Percentiles rank a stretch among this genome's conserved stretches.
Evolutionary conservation across 805 yeast genomes (phyloP).

Genomic region (Candida tibetensis): DNA sequence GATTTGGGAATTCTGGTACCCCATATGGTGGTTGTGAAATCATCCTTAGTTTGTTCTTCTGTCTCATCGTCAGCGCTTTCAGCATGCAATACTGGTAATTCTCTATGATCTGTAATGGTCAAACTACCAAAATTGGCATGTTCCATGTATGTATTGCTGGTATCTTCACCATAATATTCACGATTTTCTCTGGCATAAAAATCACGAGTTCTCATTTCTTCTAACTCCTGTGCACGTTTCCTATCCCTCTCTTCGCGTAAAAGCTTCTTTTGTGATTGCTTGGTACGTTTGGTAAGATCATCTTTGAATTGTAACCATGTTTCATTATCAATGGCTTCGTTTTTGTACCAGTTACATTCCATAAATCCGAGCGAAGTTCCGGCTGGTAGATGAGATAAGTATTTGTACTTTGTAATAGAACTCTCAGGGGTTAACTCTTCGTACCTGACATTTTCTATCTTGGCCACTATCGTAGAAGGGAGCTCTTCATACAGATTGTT

Average conservation of each 20-base stretch:
- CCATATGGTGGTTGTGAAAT: conserved; percentile 63
- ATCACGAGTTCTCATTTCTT: conserved; percentile 55
- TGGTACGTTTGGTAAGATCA: conserved; percentile 58
- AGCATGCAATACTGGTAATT: conserved; percentile 25
- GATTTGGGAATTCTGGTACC: conserved; percentile 59
- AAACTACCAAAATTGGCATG: conserved; percentile 29
- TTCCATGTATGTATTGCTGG: conserved; percentile 10
- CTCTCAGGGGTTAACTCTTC: conserved; percentile 64
- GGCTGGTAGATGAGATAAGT: conserved; percentile 74
- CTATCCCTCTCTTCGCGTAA: conserved; percentile 61
- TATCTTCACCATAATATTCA: conserved; percentile 1
- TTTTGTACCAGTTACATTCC: conserved; percentile 75
- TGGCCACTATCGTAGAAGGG: conserved; percentile 62
- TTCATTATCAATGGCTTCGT: conserved; percentile 29
- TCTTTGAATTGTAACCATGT: conserved; percentile 46
- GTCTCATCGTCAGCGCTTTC: conserved; percentile 12
- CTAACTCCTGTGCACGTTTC: conserved; percentile 51
- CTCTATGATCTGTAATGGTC: conserved; percentile 37
- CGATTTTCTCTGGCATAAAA: conserved; percentile 61
- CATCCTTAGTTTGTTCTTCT: conserved; percentile 11
- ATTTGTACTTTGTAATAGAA: conserved; percentile 60
- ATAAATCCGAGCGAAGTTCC: conserved; percentile 83
- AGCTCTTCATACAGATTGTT: conserved; percentile 56
- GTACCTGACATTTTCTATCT: conserved; percentile 66
- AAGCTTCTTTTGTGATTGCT: conserved; percentile 46